phyloP scores from a whole-genome alignment of 805 yeast species.

The Candida quercuum region DNA sequence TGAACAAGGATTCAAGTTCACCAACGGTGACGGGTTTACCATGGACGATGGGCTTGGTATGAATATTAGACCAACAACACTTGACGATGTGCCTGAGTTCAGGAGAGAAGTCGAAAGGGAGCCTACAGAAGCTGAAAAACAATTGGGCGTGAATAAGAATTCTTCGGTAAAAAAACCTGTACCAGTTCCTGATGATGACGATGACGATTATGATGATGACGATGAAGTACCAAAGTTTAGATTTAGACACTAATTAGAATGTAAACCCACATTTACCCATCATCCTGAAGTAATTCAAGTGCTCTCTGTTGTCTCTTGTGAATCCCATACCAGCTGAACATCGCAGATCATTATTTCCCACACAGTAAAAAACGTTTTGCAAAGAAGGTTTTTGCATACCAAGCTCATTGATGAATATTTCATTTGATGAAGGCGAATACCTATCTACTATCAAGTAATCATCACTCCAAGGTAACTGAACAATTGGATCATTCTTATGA shows the following conservation, averaged over 20 bases:
- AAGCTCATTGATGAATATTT: slow-evolving; percentile 20
- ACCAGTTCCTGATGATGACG: slow-evolving; percentile 12
- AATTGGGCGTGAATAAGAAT: not conserved
- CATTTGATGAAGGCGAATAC: slow-evolving; percentile 16
- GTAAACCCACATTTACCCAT: slow-evolving; percentile 25
- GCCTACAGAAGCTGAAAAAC: not conserved
- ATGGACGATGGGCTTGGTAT: slow-evolving; percentile 19
- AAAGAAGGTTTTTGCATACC: slow-evolving; percentile 11
- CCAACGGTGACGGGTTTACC: slow-evolving; percentile 9
- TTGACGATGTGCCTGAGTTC: slow-evolving; percentile 15
- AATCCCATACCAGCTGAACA: slow-evolving; percentile 24
- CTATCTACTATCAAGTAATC: slow-evolving; percentile 12
- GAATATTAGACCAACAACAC: slow-evolving; percentile 10
- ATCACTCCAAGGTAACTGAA: slow-evolving; percentile 19
- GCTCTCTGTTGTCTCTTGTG: slow-evolving; percentile 19
- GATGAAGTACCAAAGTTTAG: slow-evolving; percentile 32
- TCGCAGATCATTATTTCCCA: slow-evolving; percentile 62
- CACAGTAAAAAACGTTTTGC: slow-evolving; percentile 67
- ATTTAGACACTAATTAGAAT: slow-evolving; percentile 19
- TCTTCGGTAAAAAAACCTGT: too few relatives aligned
- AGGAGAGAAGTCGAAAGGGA: slow-evolving; percentile 4
- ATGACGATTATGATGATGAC: slow-evolving; percentile 24
- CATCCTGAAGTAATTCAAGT: slow-evolving; percentile 23
- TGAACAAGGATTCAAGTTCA: slow-evolving; percentile 14
- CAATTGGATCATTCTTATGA: slow-evolving; percentile 23